A percentile compares a stretch with the other conserved stretches of the same genome.
Conservation (phyloP, 2,329 filamentous ascomycete species). For the Fusarium buharicum region DNA sequence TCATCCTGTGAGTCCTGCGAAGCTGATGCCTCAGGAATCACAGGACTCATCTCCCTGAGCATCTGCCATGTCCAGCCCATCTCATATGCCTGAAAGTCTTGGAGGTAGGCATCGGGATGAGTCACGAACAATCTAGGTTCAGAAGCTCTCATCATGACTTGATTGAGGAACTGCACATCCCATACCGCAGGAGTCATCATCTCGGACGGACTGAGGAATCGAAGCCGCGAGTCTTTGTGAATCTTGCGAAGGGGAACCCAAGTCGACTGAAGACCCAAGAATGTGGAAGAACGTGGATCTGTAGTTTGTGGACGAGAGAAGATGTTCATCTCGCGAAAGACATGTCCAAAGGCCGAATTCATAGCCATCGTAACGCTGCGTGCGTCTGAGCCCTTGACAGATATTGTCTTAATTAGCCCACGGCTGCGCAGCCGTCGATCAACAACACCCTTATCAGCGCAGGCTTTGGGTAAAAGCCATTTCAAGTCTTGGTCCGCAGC, state of each 20-base stretch:
- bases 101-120: conserved; percentile 78
- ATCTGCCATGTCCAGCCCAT: conserved; percentile 77
- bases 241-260: conserved; percentile 83
- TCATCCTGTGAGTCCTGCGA: conserved; percentile 46
- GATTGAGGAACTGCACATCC: conserved; percentile 75
- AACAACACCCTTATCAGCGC: conserved; percentile 68
- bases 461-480: conserved; percentile 76
- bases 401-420: conserved; percentile 73
- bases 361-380: conserved; percentile 74
- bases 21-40: conserved; percentile 59
- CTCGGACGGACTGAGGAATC: conserved; percentile 75
- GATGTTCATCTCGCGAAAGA: conserved; percentile 60
- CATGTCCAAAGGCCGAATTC: conserved; percentile 67
- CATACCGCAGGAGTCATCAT: conserved; percentile 78
- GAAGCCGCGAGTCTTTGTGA: conserved; percentile 76
- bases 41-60: conserved; percentile 69
- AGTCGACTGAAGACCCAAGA: conserved; percentile 70
- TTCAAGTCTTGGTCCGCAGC: conserved; percentile 59
- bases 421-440: conserved; percentile 79
- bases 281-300: conserved; percentile 53
- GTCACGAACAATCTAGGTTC: conserved; percentile 79
- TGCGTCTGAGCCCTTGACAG: conserved; percentile 71
- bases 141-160: conserved; percentile 77
- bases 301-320: conserved; percentile 44
- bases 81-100: conserved; percentile 65